phyloP scores from a whole-genome alignment of 805 yeast species.

The Barnettozyma vustinii region DNA sequence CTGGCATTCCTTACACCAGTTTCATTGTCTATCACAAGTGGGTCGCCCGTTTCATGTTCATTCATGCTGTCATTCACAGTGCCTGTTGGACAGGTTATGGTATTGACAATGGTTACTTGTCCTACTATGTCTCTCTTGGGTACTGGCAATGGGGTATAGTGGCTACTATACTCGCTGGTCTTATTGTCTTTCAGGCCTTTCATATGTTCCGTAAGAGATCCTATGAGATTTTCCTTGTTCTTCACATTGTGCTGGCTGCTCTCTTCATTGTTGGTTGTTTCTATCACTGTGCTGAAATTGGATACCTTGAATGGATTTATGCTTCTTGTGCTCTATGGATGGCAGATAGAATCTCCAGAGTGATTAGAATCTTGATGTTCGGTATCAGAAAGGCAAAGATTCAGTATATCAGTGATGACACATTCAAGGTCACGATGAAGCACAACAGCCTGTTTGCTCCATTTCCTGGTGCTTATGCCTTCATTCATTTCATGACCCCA shows the following conservation, averaged over 20 bases:
- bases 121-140: constrained; percentile 3
- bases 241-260: constrained; percentile 53
- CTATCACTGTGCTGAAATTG: constrained; percentile 41
- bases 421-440: constrained; percentile 35
- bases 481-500: constrained; percentile 46
- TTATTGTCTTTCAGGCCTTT: constrained; percentile 44
- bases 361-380: constrained; percentile 27
- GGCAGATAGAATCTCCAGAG: constrained; percentile 40
- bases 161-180: constrained; percentile 39
- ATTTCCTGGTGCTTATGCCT: constrained; percentile 50
- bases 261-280: constrained; percentile 50
- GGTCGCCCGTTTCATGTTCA: constrained; percentile 40
- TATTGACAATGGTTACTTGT: constrained; percentile 2
- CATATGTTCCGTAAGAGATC: constrained; percentile 43
- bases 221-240: constrained; percentile 58
- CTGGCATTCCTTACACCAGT: constrained; percentile 60
- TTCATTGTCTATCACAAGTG: constrained; percentile 66
- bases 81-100: constrained; percentile 17
- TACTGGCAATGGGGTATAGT: constrained; percentile 35
- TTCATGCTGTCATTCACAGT: constrained; percentile 20
- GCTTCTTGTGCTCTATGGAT: constrained; percentile 22
- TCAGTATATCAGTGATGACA: constrained; percentile 30
- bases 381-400: constrained; percentile 16
- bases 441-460: constrained; percentile 42
- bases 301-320: constrained; percentile 36